Percentiles rank a stretch among this genome's conserved stretches.
Conservation (phyloP, 1,139 yeast species). For the Nakaseomyces kungkrabaensis region DNA sequence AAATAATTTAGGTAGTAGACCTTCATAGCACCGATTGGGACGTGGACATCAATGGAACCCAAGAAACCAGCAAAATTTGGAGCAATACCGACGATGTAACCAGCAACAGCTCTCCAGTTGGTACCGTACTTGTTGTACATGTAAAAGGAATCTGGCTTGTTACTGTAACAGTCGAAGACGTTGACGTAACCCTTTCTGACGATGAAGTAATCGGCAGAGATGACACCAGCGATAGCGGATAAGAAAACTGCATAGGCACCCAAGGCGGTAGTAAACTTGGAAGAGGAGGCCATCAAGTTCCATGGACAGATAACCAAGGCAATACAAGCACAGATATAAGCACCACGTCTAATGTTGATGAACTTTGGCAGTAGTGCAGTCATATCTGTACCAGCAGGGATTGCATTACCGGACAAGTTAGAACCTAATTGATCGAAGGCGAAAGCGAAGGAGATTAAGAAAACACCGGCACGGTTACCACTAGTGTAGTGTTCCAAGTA, state of each 20-base stretch:
- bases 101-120: constrained; percentile 73
- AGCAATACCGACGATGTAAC: constrained; percentile 62
- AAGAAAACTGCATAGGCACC: constrained; percentile 81
- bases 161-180: constrained; percentile 53
- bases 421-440: constrained; percentile 83
- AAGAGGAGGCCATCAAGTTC: constrained; percentile 67
- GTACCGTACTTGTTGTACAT: constrained; percentile 53
- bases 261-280: constrained; percentile 72
- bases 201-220: constrained; percentile 65
- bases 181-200: constrained; percentile 63
- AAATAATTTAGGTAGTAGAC: constrained; percentile 67
- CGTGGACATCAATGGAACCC: constrained; percentile 36
- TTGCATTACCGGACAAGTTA: constrained; percentile 78
- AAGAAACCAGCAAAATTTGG: constrained; percentile 85
- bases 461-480: constrained; percentile 81
- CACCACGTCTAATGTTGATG: constrained; percentile 74
- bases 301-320: constrained; percentile 81
- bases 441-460: constrained; percentile 64
- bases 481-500: constrained; percentile 51
- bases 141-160: constrained; percentile 38
- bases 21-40: constrained; percentile 68
- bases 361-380: constrained; percentile 73
- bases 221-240: constrained; percentile 78
- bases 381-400: constrained; percentile 85
- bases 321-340: constrained; percentile 67